Conservation (phyloP, 441 rosid genomes). For the Euphorbia corollata region DNA sequence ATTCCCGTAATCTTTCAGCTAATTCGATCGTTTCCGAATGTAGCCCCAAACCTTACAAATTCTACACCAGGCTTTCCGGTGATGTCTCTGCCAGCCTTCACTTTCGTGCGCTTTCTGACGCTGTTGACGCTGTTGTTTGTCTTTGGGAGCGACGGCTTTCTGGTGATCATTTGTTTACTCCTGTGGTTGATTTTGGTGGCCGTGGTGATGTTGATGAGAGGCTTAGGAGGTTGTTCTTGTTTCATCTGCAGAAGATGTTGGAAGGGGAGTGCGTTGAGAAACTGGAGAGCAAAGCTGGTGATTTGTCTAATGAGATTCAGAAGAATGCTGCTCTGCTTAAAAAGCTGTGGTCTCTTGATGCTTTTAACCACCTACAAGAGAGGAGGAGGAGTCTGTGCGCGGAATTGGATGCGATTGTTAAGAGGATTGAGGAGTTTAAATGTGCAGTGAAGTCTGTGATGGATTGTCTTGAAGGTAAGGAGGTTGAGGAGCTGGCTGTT, state of each 20-base stretch:
- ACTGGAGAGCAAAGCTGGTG: slow-evolving; percentile 4
- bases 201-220: slow-evolving; percentile 1
- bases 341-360: neutral
- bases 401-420: slow-evolving; percentile 13
- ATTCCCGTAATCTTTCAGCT: neutral
- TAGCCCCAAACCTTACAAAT: slow-evolving; percentile 5
- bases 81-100: neutral
- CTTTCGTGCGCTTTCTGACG: slow-evolving; percentile 5
- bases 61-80: neutral
- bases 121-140: slow-evolving; percentile 1
- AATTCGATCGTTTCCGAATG: slow-evolving; percentile 16
- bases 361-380: neutral
- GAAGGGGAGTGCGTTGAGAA: slow-evolving; percentile 6
- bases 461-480: slow-evolving; percentile 16
- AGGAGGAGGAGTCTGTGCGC: slow-evolving; percentile 3
- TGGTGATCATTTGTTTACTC: slow-evolving; percentile 16
- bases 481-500: slow-evolving; percentile 12
- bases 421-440: slow-evolving; percentile 20
- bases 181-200: slow-evolving; percentile 5
- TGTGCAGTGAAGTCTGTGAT: slow-evolving; percentile 12
- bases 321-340: neutral
- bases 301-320: neutral
- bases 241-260: slow-evolving; percentile 8
- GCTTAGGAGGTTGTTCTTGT: slow-evolving; percentile 8
- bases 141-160: slow-evolving; percentile 20